A percentile compares a stretch with the other conserved stretches of the same genome.
Conservation (phyloP, 2,329 filamentous ascomycete genomes). For the Pleomassaria siparia region DNA sequence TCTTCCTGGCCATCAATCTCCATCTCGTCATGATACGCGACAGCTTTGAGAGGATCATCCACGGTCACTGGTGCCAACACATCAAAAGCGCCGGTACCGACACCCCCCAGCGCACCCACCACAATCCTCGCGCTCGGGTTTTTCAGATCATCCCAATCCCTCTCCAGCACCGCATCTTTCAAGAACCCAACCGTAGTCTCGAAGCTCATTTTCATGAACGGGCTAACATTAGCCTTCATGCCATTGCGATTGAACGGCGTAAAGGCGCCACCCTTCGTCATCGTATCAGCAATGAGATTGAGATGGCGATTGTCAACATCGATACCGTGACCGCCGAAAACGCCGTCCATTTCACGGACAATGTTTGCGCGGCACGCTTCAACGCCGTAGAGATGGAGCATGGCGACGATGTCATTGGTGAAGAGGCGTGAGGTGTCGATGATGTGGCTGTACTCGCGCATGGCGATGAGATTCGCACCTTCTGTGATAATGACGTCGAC, state of each 20-base stretch:
- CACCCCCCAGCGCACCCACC: conserved; percentile 75
- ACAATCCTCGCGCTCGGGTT: conserved; percentile 88
- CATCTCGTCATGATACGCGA: conserved; percentile 12
- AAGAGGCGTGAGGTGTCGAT: conserved; percentile 84
- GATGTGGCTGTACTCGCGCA: conserved; percentile 83
- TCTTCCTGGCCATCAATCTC: conserved; percentile 13
- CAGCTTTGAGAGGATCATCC: conserved; percentile 29
- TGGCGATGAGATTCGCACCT: conserved; percentile 85
- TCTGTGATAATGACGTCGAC: conserved; percentile 66
- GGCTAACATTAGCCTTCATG: conserved; percentile 78
- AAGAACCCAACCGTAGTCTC: conserved; percentile 95
- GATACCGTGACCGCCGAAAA: conserved; percentile 92
- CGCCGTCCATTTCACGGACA: conserved; percentile 78
- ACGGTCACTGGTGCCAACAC: conserved; percentile 58
- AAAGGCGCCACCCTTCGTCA: conserved; percentile 92
- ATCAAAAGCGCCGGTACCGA: conserved; percentile 92
- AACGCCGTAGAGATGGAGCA: conserved; percentile 85
- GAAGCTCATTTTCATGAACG: conserved; percentile 99
- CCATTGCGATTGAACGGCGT: conserved; percentile 91
- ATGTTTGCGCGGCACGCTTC: conserved; percentile 89
- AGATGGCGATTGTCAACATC: conserved; percentile 87
- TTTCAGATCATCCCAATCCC: conserved; percentile 84
- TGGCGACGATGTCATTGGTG: conserved; percentile 89
- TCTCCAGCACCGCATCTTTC: conserved; percentile 85
- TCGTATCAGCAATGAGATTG: conserved; percentile 93